Base-by-base conservation (phyloP, 2,329 filamentous ascomycete genomes). In the Diaporthe sp. region DNA sequence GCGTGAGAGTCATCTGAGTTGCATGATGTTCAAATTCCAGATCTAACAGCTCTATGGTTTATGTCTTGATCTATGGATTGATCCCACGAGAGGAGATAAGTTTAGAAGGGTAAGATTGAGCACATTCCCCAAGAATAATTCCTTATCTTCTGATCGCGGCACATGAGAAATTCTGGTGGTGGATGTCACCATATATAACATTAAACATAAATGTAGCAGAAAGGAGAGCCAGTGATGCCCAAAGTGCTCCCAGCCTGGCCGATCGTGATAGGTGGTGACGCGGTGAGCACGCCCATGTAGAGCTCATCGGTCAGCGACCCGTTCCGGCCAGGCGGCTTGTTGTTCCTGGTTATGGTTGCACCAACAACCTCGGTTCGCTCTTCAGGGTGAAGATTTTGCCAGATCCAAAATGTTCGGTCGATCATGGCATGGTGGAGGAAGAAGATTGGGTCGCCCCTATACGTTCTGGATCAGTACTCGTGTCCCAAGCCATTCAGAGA, bases 351-450 rank as follows among this genome's bases (percentile, higher is more conserved):
- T 10, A 68, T 53, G 13, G 63, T 68, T 39, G 47, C 63, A 7
- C 63, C 63, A 17, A 68, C 63, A 19, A 68, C 63, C 32, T 72
- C 58, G 32, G 58, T 72, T 27, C 82, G 79, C 5, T 75, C 77
- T 30, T 78, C 78, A 2, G 78, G 78, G 71, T 82, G 80, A 71
- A 81, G 80, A 77, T 81, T 81, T 78, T 83, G 81, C 81, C 81
- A 83, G 44, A 82, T 79, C 81, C 80, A 83, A 78, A 79, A 82
- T 1, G 80, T 74, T 2, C 81, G 79, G 73, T 82, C 81, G 3
- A 83, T 74, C 56, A 79, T 76, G n/a, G 77, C 79, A 61, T 82
- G 81, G 70, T 82, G 80, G 66, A 82, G 79, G 75, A 80, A 83
- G 76, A 82, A 83, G 47, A 80, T 74, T 2, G 81, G 80, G 76